A percentile compares a stretch with the other conserved stretches of the same genome.
Evolutionary conservation across 306 rosid species (phyloP).

Genomic region (Cicer yamashitae): DNA sequence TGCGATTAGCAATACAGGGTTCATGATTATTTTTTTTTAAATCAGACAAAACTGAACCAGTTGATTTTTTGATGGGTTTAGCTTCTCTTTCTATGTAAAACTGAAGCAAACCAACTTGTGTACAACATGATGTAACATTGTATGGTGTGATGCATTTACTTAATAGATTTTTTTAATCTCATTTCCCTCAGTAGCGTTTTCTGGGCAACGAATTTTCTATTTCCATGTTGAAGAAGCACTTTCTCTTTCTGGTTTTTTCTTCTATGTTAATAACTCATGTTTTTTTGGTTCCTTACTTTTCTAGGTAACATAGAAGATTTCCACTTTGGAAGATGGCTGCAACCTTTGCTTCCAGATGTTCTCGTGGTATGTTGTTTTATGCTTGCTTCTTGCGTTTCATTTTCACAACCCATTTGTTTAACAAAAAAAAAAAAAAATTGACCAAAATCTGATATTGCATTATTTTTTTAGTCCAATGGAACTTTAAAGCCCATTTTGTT

Average conservation of each 20-base stretch:
- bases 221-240: too few relatives aligned
- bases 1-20: too few relatives aligned
- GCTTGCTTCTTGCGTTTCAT: slow-evolving; percentile 4
- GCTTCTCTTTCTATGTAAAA: too few relatives aligned
- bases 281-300: neutral
- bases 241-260: neutral
- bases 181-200: too few relatives aligned
- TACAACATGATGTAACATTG: too few relatives aligned
- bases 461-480: neutral
- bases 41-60: too few relatives aligned
- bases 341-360: slow-evolving; percentile 50
- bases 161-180: too few relatives aligned
- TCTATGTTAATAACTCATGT: neutral
- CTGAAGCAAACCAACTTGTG: too few relatives aligned
- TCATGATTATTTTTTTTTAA: too few relatives aligned
- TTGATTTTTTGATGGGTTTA: too few relatives aligned
- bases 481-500: slow-evolving; percentile 14
- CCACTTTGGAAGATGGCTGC: slow-evolving; percentile 42
- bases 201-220: too few relatives aligned
- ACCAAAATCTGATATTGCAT: neutral
- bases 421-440: neutral
- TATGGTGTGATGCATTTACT: too few relatives aligned
- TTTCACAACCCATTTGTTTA: neutral
- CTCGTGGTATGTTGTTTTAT: slow-evolving; percentile 40
- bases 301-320: neutral